These are phyloP conservation scores for Xylaria longipes DNA, from an alignment of 495 filamentous ascomycete species.

Conservation along the genomic window DNA sequence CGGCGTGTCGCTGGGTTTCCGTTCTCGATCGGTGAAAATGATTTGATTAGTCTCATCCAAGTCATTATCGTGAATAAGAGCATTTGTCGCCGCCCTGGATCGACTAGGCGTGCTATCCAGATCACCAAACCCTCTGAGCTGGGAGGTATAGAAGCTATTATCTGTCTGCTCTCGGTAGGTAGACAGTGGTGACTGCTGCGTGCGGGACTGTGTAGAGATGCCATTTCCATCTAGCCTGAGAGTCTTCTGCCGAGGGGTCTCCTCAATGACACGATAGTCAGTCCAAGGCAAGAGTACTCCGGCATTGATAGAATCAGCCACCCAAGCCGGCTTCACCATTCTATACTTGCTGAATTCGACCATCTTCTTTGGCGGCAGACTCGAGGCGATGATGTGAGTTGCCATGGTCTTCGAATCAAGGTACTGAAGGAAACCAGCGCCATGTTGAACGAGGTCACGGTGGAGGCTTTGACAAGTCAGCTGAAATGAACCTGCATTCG, in stretches of 20 bases:
- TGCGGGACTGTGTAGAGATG: constrained; percentile 68
- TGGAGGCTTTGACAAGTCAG: constrained; percentile 59
- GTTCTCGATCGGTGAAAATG: background rate
- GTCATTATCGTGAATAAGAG: background rate
- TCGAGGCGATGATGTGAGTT: constrained; percentile 93
- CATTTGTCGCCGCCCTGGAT: background rate
- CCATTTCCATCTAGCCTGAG: constrained; percentile 71
- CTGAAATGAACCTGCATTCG: background rate
- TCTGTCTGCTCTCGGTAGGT: constrained; percentile 78
- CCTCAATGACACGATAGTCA: constrained; percentile 79
- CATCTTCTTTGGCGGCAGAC: constrained; percentile 87
- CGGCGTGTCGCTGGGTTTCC: background rate
- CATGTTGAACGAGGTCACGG: constrained; percentile 83
- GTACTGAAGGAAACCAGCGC: constrained; percentile 92
- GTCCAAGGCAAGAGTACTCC: constrained; percentile 86
- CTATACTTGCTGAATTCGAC: constrained; percentile 85
- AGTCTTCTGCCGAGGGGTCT: constrained; percentile 77
- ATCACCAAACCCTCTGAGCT: constrained; percentile 57
- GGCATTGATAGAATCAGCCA: constrained; percentile 84
- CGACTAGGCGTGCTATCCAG: constrained; percentile 28
- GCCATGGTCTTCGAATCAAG: constrained; percentile 91
- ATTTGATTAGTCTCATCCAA: background rate
- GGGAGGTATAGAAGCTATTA: constrained; percentile 78
- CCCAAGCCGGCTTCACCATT: constrained; percentile 96
- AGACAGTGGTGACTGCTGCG: constrained; percentile 47